Percentiles rank a stretch among this genome's conserved stretches.
Evolutionary conservation across 129 eudicot species (phyloP).

Genomic region (Pulicaria dysenterica): DNA sequence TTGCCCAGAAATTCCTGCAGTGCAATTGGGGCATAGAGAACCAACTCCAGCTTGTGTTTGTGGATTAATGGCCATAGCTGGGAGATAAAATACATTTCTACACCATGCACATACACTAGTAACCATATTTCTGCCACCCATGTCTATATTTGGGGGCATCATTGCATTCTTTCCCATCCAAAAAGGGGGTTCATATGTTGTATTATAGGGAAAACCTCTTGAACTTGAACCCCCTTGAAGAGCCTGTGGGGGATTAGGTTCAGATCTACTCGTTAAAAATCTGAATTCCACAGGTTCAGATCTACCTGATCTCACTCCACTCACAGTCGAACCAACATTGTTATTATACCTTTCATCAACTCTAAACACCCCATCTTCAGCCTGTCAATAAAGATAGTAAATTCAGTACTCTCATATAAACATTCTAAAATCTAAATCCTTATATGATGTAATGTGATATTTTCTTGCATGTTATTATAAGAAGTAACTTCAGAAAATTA

Average conservation of each 20-base stretch:
- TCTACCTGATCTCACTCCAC: conserved; percentile 45
- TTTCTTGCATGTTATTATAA: neutral
- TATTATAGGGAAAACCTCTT: conserved; percentile 35
- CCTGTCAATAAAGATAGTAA: conserved; percentile 41
- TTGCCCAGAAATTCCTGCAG: conserved; percentile 58
- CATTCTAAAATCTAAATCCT: conserved; percentile 17
- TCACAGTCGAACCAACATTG: conserved; percentile 22
- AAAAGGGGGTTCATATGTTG: conserved; percentile 46
- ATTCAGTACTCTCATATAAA: conserved; percentile 7
- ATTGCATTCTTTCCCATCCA: conserved; percentile 67
- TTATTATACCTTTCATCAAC: conserved; percentile 48
- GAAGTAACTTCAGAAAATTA: neutral
- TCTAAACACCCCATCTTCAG: conserved; percentile 48
- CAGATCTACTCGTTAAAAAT: conserved; percentile 47
- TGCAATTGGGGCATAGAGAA: conserved; percentile 72
- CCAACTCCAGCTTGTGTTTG: conserved; percentile 64
- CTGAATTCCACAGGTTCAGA: conserved; percentile 77
- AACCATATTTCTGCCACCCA: conserved; percentile 43
- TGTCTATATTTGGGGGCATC: conserved; percentile 37
- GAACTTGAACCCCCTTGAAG: conserved; percentile 55
- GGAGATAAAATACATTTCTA: conserved; percentile 64
- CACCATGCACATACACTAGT: conserved; percentile 77
- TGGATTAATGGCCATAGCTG: conserved; percentile 44
- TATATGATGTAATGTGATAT: conserved; percentile 12
- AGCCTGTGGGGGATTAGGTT: conserved; percentile 49